Evolutionary conservation across 1,284 basidiomycete genomes (phyloP).

Genomic region (Porodaedalea pini): DNA sequence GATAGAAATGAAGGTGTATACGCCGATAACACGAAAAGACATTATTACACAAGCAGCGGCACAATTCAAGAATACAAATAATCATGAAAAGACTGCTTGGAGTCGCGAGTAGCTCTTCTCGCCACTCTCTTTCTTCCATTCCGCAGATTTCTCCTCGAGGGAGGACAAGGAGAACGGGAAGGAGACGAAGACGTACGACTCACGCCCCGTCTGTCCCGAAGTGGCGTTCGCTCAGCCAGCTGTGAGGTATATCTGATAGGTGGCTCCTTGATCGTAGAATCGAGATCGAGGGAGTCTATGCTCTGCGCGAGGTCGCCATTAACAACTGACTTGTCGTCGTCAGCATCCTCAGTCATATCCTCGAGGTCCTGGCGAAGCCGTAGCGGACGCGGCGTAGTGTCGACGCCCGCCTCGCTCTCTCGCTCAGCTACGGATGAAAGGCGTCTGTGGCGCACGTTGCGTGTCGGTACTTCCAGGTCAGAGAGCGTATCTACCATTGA

Average conservation of each 20-base stretch:
- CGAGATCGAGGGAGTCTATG: slow-evolving; percentile 31
- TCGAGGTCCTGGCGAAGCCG: slow-evolving; percentile 22
- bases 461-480: slow-evolving; percentile 12
- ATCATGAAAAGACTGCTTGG: slow-evolving; percentile 36
- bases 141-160: slow-evolving; percentile 31
- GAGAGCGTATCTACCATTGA: slow-evolving; percentile 42
- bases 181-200: slow-evolving; percentile 15
- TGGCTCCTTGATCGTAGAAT: slow-evolving; percentile 7
- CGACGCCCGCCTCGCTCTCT: slow-evolving; percentile 1
- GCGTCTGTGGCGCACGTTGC: slow-evolving; percentile 6
- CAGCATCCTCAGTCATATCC: slow-evolving; percentile 30
- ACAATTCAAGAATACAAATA: slow-evolving; percentile 37
- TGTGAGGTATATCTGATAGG: slow-evolving; percentile 19
- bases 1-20: too few relatives aligned
- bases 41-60: too few relatives aligned
- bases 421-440: slow-evolving; percentile 20
- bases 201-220: slow-evolving; percentile 34
- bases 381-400: slow-evolving; percentile 9
- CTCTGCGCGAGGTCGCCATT: slow-evolving; percentile 30
- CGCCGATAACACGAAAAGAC: too few relatives aligned
- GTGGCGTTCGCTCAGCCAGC: slow-evolving; percentile 7
- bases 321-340: slow-evolving; percentile 20
- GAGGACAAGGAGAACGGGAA: slow-evolving; percentile 23
- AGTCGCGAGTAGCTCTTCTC: background rate
- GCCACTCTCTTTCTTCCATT: slow-evolving; percentile 20